A percentile compares a stretch with the other conserved stretches of the same genome.
Conservation (phyloP, 805 yeast genomes). For the Saccharomycopsis sp. region DNA sequence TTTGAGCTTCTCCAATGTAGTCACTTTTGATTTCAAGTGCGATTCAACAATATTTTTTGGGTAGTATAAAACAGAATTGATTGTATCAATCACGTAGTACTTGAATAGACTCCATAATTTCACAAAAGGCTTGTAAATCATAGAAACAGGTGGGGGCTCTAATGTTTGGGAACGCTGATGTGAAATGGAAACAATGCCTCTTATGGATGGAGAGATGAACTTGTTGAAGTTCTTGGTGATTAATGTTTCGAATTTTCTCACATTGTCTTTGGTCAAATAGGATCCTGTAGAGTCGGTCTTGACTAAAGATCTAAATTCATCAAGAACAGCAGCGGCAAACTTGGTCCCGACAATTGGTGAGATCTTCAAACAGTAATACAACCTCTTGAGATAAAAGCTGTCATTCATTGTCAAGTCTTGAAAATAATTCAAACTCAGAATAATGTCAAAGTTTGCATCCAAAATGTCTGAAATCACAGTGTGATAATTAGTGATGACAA, state of each 20-base stretch:
- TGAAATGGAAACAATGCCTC: too few species aligned
- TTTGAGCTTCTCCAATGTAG: slow-evolving; percentile 23
- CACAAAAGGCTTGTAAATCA: too few species aligned
- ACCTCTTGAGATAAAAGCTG: slow-evolving; percentile 4
- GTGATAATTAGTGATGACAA: slow-evolving; percentile 30
- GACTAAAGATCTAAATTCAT: slow-evolving; percentile 5
- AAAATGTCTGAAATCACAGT: slow-evolving; percentile 30
- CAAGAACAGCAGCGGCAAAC: slow-evolving; percentile 2
- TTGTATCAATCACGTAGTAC: too few species aligned
- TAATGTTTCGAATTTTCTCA: slow-evolving; percentile 1
- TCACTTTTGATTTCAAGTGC: slow-evolving; percentile 25
- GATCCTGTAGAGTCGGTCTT: slow-evolving; percentile 10
- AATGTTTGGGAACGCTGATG: too few species aligned
- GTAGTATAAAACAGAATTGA: too few species aligned
- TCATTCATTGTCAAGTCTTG: slow-evolving; percentile 28
- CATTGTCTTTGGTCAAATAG: slow-evolving; percentile 6
- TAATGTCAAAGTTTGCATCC: slow-evolving; percentile 33
- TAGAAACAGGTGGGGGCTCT: too few species aligned
- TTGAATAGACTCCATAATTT: too few species aligned
- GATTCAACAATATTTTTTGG: slow-evolving; percentile 30
- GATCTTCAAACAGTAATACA: slow-evolving; percentile 30
- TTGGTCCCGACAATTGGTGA: slow-evolving; percentile 24
- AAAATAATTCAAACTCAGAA: slow-evolving; percentile 40
- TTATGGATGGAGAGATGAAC: too few species aligned
- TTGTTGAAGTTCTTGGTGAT: too few species aligned